These are phyloP conservation scores for Trichoderma asperellum DNA, from an alignment of 2,329 filamentous ascomycete species.

Conservation along the genomic window DNA sequence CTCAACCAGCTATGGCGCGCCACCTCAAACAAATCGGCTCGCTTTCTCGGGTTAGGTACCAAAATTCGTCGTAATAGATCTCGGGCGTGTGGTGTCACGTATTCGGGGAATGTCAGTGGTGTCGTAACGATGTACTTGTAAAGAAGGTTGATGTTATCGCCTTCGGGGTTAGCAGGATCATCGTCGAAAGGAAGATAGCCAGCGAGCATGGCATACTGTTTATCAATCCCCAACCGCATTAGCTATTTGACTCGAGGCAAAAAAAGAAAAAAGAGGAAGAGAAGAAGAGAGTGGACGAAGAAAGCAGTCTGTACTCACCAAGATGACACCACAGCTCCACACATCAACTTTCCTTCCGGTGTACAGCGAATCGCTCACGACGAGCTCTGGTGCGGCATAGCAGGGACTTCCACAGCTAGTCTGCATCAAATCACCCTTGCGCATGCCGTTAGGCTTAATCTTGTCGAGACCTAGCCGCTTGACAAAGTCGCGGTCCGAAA, in stretches of 20 bases:
- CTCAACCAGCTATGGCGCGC: slow-evolving; percentile 97
- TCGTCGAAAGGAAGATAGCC: slow-evolving; percentile 98
- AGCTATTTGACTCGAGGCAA: neutral
- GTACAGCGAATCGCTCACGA: slow-evolving; percentile 96
- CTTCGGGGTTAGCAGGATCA: slow-evolving; percentile 96
- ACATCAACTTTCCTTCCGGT: slow-evolving; percentile 98
- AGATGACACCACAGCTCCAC: slow-evolving; percentile 97
- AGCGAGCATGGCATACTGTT: slow-evolving; percentile 97
- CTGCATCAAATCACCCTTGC: slow-evolving; percentile 95
- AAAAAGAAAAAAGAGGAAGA: too few relatives aligned
- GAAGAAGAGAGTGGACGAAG: neutral
- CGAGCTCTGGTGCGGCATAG: slow-evolving; percentile 94
- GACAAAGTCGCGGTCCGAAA: slow-evolving; percentile 86
- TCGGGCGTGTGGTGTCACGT: slow-evolving; percentile 93
- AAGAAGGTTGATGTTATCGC: slow-evolving; percentile 97
- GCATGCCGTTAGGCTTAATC: slow-evolving; percentile 71
- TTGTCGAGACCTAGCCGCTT: slow-evolving; percentile 85
- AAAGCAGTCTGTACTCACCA: slow-evolving; percentile 66
- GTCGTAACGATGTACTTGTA: slow-evolving; percentile 99
- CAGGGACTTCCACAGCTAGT: slow-evolving; percentile 98
- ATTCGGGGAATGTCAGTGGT: slow-evolving; percentile 96
- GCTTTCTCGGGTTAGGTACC: slow-evolving; percentile 90
- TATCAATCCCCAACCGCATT: neutral
- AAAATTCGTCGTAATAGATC: slow-evolving; percentile 91
- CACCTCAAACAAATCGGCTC: slow-evolving; percentile 95